Evolutionary conservation across 108 stramenopile genomes (phyloP), one percentile per base, ranked within the genome.

Genomic region (Tribonema minus): DNA sequence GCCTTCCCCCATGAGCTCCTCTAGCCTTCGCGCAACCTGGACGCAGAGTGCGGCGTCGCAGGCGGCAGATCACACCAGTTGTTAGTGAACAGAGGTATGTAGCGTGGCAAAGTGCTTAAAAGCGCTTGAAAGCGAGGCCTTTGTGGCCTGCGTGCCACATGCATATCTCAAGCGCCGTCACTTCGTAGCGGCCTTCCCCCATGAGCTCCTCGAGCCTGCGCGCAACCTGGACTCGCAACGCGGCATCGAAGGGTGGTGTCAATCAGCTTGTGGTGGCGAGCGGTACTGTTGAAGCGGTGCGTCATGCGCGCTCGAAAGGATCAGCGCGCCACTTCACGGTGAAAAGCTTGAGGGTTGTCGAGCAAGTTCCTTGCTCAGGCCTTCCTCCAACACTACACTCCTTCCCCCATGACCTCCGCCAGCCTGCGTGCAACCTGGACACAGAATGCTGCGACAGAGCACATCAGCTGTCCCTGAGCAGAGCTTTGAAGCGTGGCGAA

Each of bases 201-300:
- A 80, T 58, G n/a, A 83, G 82, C 6, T 73, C 64, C 32, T 83
- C 80, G 71, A 83, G 36, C 31, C 64, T 37, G 29, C 40, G 62
- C 15, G 61, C 61, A n/a, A n/a, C n/a, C n/a, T n/a, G n/a, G n/a
- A n/a, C n/a, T n/a, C n/a, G n/a, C n/a, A n/a, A n/a, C n/a, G n/a
- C n/a, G n/a, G n/a, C n/a, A n/a, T n/a, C n/a, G n/a, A n/a, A n/a
- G n/a, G n/a, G n/a, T n/a, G n/a, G n/a, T n/a, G n/a, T n/a, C n/a
- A n/a, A n/a, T n/a, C n/a, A n/a, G n/a, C n/a, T n/a, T n/a, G n/a
- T n/a, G n/a, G n/a, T n/a, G n/a, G n/a, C n/a, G n/a, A n/a, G n/a
- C n/a, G n/a, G n/a, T n/a, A n/a, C n/a, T n/a, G n/a, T n/a, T n/a
- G n/a, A n/a, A n/a, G n/a, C n/a, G n/a, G n/a, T n/a, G n/a, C n/a